Conservation (phyloP, 345 rosid species). For the Stellera chamaejasme region DNA sequence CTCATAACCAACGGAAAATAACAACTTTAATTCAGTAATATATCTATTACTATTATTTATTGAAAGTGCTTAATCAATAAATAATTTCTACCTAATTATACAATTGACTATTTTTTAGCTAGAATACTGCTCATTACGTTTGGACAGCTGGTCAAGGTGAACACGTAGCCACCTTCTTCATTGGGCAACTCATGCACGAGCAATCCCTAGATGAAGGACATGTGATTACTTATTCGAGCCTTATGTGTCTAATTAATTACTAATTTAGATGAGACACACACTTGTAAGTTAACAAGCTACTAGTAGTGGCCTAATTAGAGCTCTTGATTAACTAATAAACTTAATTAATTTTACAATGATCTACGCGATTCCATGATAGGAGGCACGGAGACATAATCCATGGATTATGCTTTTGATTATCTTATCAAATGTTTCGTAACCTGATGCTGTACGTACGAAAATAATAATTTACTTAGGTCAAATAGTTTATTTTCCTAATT, state of each 20-base stretch:
- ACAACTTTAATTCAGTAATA: not conserved
- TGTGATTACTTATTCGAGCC: constrained; percentile 18
- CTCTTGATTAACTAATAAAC: not conserved
- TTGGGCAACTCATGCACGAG: constrained; percentile 21
- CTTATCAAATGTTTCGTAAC: not conserved
- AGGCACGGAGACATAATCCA: constrained; percentile 22
- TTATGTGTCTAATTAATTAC: not conserved
- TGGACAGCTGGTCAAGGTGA: constrained; percentile 9
- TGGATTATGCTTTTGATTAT: constrained; percentile 7
- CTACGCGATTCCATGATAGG: constrained; percentile 13
- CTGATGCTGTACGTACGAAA: no score
- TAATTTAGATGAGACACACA: no score
- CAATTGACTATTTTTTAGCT: no score
- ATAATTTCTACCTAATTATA: not conserved
- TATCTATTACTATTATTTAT: not conserved
- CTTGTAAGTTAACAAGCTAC: no score
- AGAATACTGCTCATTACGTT: no score
- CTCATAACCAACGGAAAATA: not conserved
- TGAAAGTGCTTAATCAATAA: constrained; percentile 7
- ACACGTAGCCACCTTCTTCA: constrained; percentile 16
- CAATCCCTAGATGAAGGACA: constrained; percentile 23
- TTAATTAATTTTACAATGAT: not conserved
- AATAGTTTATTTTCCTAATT: no score
- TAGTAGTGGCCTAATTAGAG: not conserved
- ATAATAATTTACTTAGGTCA: no score